Conservation (phyloP, 2,329 filamentous ascomycete species). For the Verticillium nubilum region DNA sequence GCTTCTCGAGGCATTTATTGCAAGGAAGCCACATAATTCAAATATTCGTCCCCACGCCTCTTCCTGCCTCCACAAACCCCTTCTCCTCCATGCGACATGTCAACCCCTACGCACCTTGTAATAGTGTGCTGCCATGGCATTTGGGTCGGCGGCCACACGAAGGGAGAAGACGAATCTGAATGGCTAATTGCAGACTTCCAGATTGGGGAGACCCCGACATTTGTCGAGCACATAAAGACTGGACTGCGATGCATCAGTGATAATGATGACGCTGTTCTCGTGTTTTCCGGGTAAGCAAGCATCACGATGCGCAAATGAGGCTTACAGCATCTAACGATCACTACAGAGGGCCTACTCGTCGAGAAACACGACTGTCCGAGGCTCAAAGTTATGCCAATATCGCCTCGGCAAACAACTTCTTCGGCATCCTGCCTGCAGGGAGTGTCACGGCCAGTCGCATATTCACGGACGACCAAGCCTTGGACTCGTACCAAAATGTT, state of each 20-base stretch:
- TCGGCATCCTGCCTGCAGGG: constrained; percentile 26
- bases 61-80: not conserved
- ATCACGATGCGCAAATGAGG: not conserved
- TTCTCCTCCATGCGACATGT: not conserved
- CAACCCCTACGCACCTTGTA: constrained; percentile 51
- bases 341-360: constrained; percentile 56
- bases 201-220: constrained; percentile 70
- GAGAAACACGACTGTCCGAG: constrained; percentile 51
- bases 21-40: too few species aligned
- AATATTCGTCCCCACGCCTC: too few species aligned
- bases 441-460: constrained; percentile 30
- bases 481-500: constrained; percentile 84
- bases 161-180: constrained; percentile 50
- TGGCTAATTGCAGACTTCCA: constrained; percentile 78
- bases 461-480: constrained; percentile 62
- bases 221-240: constrained; percentile 66
- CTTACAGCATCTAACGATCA: not conserved
- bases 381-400: constrained; percentile 57
- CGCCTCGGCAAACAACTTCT: constrained; percentile 40
- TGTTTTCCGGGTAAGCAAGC: constrained; percentile 65
- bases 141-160: constrained; percentile 55
- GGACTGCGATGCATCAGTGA: constrained; percentile 50
- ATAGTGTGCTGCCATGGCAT: constrained; percentile 83
- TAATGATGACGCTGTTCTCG: constrained; percentile 45
- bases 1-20: not conserved